Percentiles rank a stretch among this genome's conserved stretches.
These are phyloP conservation scores for Wickerhamomyces chaumierensis DNA, from an alignment of 805 yeast species.

Conservation along the genomic window DNA sequence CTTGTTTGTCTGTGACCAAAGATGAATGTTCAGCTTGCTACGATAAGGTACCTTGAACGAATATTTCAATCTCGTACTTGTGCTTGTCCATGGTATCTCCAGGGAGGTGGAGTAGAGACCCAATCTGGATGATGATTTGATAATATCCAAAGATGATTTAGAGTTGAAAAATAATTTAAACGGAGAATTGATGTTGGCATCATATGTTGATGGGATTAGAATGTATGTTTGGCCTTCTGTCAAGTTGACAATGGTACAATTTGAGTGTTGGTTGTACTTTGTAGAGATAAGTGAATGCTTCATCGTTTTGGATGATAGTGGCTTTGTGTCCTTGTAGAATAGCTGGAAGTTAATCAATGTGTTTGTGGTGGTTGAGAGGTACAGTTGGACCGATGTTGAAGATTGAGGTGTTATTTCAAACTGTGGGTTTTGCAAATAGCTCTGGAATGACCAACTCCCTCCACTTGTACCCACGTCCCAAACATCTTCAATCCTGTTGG, in stretches of 20 bases:
- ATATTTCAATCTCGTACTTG: constrained; percentile 20
- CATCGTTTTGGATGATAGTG: constrained; percentile 19
- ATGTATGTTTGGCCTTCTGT: background rate
- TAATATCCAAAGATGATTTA: constrained; percentile 4
- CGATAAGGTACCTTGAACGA: constrained; percentile 11
- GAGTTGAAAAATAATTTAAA: constrained; percentile 25
- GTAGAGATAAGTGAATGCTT: background rate
- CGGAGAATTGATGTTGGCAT: constrained; percentile 14
- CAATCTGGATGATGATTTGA: constrained; percentile 18
- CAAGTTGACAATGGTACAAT: background rate
- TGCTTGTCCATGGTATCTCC: background rate
- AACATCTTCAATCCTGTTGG: constrained; percentile 20
- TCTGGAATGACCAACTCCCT: constrained; percentile 39
- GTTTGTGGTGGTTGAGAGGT: constrained; percentile 7
- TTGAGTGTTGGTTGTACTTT: background rate
- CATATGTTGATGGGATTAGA: constrained; percentile 35
- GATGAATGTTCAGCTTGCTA: constrained; percentile 12
- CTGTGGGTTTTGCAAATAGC: constrained; percentile 47
- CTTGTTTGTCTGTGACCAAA: constrained; percentile 1
- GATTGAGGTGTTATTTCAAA: constrained; percentile 14
- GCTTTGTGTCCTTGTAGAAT: constrained; percentile 26
- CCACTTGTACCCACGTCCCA: constrained; percentile 40
- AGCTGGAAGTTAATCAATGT: constrained; percentile 30
- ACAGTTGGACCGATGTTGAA: background rate
- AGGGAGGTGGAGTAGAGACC: constrained; percentile 26